Percentiles rank a stretch among this genome's conserved stretches.
phyloP scores from a whole-genome alignment of 306 rosid species.

The Inga leiocalycina region DNA sequence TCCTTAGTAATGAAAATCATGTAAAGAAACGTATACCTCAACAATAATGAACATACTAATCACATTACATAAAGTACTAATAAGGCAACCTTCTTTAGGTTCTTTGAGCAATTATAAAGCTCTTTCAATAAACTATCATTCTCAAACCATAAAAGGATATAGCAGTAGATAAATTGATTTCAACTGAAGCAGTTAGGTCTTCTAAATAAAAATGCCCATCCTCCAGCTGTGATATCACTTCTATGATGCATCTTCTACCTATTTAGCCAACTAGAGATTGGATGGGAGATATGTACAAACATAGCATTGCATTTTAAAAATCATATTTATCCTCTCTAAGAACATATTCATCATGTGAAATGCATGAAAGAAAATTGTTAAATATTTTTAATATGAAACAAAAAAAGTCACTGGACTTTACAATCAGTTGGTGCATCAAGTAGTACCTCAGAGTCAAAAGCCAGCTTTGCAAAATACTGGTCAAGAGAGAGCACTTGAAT shows the following conservation, averaged over 20 bases:
- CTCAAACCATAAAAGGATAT: constrained; percentile 68
- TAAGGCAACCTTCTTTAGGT: constrained; percentile 9
- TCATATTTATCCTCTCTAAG: constrained; percentile 21
- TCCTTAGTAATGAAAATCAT: too few relatives aligned
- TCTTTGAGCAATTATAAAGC: constrained; percentile 6
- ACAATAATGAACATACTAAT: too few relatives aligned
- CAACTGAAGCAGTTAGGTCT: constrained; percentile 90
- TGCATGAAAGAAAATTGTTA: not conserved
- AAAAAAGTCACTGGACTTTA: not conserved
- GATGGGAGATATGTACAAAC: constrained; percentile 83
- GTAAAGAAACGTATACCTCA: too few relatives aligned
- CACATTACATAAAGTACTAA: too few relatives aligned
- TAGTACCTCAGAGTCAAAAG: constrained; percentile 78
- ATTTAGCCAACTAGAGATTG: constrained; percentile 88
- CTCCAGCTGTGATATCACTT: constrained; percentile 90
- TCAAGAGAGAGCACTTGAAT: constrained; percentile 84
- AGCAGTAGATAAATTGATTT: constrained; percentile 72
- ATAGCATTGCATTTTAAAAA: constrained; percentile 18
- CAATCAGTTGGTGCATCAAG: not conserved
- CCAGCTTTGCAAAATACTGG: constrained; percentile 78
- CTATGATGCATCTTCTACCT: constrained; percentile 92
- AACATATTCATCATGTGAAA: constrained; percentile 6
- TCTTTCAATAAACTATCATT: constrained; percentile 21
- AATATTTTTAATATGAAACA: not conserved
- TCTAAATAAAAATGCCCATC: constrained; percentile 92